Evolutionary conservation across 768 basidiomycete genomes (phyloP), one percentile per base, ranked within the genome.

Genomic region (Auricularia heimuer): DNA sequence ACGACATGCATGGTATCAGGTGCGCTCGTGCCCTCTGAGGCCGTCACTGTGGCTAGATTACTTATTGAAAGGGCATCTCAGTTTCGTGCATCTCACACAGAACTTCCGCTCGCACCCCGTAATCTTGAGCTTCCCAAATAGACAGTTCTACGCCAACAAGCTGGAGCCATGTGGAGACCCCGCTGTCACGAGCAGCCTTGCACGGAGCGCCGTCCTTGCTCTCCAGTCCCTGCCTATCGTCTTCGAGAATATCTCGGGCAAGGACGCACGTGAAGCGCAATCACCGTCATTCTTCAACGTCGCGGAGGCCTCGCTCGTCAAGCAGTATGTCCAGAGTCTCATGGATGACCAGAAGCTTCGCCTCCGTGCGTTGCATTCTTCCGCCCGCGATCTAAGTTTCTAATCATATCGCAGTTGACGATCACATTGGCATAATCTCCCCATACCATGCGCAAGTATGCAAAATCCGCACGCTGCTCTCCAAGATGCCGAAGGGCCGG

Each of bases 281-380:
- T 88, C 87, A 0, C 88, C 87, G 1, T 88, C 86, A 0, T 88
- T 86, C 72, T 89, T 88, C 77, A 89, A 89, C 65, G 79, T 83
- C 44, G 79, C 83, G 35, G 87, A 89, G 68, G 78, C 77, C 0
- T 70, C 80, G 0, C 80, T 82, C 58, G 83, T 88, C 58, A 82
- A 81, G 67, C 68, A 70, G 0, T 88, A 87, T 61, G 70, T 76
- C 72, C 64, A 65, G 69, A 51, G 70, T 68, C 70, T 82, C 36
- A 64, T 77, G 21, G 68, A 65, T 0, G 76, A 82, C 61, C 69
- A 74, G 21, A 51, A 54, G 8, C 64, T 67, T 3, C 35, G 65
- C 24, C 60, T 70, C 29, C 42, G 69, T 68, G 56, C 6, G 68
- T 62, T 16, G 3, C 39, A 42, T 1, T 42, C 39, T 60, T 29